Percentiles rank a stretch among this genome's conserved stretches.
These are phyloP conservation scores for Mycena crocata DNA, from an alignment of 768 basidiomycete genomes.

Conservation along the genomic window DNA sequence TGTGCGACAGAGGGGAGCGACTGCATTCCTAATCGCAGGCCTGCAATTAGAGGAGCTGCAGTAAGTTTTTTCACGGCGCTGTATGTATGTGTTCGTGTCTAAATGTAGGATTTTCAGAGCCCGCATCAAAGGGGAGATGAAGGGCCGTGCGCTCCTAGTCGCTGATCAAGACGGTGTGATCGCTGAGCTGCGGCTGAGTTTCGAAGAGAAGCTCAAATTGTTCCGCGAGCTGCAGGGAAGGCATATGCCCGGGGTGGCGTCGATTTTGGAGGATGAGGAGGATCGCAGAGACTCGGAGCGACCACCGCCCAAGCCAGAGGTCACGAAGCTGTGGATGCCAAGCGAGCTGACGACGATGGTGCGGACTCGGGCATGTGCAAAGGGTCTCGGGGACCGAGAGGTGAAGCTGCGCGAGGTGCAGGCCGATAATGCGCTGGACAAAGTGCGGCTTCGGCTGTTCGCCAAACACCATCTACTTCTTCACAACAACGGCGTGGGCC, in stretches of 20 bases:
- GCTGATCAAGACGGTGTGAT: background rate
- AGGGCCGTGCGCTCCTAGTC: background rate
- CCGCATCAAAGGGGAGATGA: background rate
- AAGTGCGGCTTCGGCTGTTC: background rate
- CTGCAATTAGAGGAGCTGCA: constrained; percentile 14
- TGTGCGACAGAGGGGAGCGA: background rate
- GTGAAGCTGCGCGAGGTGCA: background rate
- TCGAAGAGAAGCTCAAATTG: background rate
- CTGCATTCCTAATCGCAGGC: constrained; percentile 2
- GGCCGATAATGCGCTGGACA: background rate
- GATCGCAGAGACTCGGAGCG: background rate
- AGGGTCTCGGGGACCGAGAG: background rate
- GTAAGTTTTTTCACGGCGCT: background rate
- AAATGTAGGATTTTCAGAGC: background rate
- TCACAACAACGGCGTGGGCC: background rate
- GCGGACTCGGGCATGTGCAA: background rate
- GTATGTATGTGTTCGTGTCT: background rate
- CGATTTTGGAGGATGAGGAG: background rate
- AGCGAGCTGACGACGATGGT: background rate
- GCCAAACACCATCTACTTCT: background rate
- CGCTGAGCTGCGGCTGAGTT: background rate
- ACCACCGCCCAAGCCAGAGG: background rate
- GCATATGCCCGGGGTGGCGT: background rate
- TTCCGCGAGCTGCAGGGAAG: background rate
- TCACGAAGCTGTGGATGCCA: background rate